These are phyloP conservation scores for Lasiodiplodia hormozganensis DNA, from an alignment of 2,329 filamentous ascomycete genomes.

Conservation along the genomic window DNA sequence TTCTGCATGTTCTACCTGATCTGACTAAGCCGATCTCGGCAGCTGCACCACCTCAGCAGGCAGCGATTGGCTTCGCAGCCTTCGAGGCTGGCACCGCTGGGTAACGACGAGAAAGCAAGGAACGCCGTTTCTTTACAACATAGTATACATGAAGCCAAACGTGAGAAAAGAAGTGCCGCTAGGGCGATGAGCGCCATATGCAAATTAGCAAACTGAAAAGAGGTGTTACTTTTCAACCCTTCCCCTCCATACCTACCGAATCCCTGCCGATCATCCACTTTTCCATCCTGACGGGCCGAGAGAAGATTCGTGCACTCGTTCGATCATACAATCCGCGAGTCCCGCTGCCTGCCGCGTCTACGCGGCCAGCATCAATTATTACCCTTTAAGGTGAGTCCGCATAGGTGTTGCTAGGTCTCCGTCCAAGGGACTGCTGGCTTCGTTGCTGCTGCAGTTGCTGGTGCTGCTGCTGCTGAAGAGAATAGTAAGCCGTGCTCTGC, in stretches of 20 bases:
- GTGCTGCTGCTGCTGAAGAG: not conserved
- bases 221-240: not conserved
- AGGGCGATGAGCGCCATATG: slow-evolving; percentile 1
- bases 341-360: not conserved
- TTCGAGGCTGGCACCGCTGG: not conserved
- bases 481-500: slow-evolving; percentile 7
- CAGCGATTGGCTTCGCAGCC: not conserved
- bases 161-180: slow-evolving; percentile 1
- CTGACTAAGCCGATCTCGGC: slow-evolving; percentile 15
- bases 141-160: slow-evolving; percentile 8
- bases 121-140: not conserved
- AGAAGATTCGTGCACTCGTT: slow-evolving; percentile 26
- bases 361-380: not conserved
- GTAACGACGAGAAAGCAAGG: not conserved
- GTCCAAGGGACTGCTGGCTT: slow-evolving; percentile 6
- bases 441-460: slow-evolving; percentile 14
- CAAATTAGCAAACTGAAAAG: not conserved
- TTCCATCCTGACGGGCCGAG: slow-evolving; percentile 13
- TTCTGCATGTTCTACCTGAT: slow-evolving; percentile 20
- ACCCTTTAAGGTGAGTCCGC: not conserved
- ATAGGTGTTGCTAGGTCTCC: slow-evolving; percentile 14
- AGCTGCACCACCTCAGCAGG: not conserved
- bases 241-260: not conserved
- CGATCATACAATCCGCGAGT: not conserved
- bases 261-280: not conserved